Percentiles rank a stretch among this genome's conserved stretches.
phyloP scores from a whole-genome alignment of 106 monocot species.

The Dendrobium catenatum region DNA sequence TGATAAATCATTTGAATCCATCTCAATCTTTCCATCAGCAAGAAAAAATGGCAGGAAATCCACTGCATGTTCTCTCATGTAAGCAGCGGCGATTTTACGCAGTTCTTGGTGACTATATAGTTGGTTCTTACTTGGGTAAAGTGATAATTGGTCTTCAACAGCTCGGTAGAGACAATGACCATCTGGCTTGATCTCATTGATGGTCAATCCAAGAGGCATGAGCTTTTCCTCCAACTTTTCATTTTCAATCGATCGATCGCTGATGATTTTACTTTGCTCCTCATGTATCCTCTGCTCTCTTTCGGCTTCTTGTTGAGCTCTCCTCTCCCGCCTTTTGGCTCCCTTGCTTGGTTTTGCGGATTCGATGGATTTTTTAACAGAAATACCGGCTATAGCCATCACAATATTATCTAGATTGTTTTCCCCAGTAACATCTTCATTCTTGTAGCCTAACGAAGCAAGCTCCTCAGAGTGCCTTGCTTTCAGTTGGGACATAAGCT shows the following conservation, averaged over 20 bases:
- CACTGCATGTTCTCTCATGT: slow-evolving; percentile 55
- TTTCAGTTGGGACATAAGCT: slow-evolving; percentile 32
- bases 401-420: slow-evolving; percentile 31
- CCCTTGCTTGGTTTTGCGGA: slow-evolving; percentile 38
- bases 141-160: slow-evolving; percentile 51
- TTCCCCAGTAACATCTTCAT: slow-evolving; percentile 16
- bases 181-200: slow-evolving; percentile 69
- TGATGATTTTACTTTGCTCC: slow-evolving; percentile 52
- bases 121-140: slow-evolving; percentile 9
- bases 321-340: slow-evolving; percentile 38
- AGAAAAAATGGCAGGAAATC: slow-evolving; percentile 76
- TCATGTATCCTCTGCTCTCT: slow-evolving; percentile 73
- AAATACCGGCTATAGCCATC: slow-evolving; percentile 53
- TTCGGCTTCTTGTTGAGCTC: slow-evolving; percentile 69
- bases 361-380: slow-evolving; percentile 16
- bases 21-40: slow-evolving; percentile 39
- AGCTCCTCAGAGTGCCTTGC: slow-evolving; percentile 54
- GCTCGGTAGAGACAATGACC: slow-evolving; percentile 82
- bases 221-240: slow-evolving; percentile 53
- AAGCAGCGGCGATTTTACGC: slow-evolving; percentile 47
- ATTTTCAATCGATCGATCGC: slow-evolving; percentile 52
- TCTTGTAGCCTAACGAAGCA: slow-evolving; percentile 37
- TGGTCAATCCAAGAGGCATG: slow-evolving; percentile 44
- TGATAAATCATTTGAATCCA: slow-evolving; percentile 10
- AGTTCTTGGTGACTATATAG: slow-evolving; percentile 33